Base-by-base conservation (phyloP, 306 rosid species). In the Crataegus laevigata region DNA sequence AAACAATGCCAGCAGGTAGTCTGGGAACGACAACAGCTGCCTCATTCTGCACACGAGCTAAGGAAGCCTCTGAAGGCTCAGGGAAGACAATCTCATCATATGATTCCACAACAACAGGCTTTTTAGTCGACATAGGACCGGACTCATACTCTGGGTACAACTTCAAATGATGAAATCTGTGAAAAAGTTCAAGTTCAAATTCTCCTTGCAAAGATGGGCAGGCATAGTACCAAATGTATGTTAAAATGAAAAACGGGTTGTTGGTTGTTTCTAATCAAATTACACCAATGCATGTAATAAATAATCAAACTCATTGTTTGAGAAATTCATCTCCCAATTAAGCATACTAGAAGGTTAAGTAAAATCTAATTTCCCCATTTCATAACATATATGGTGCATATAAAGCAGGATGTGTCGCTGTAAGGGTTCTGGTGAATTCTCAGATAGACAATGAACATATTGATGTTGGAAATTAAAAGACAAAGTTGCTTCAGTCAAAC, bases 151-250 rank as follows among this genome's bases (percentile, higher is more conserved):
- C 97, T 21, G 91, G 91, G 80, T 91, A 89, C 87, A 91, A 82
- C 85, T 88, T 91, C 89, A 89, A 87, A 82, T 88, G 93, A 84
- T 89, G 97, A 84, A 79, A 89, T 78, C 97, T 91, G 91, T 78
- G 76, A 79, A 84, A 75, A 78, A 73, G 82, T 71, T 36, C 38
- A 65, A 65, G 69, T 34, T 65, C 43, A 36, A 22, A 6, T n/a
- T 40, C 71, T n/a, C 11, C 30, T 40, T 40, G 5, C 54, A 12
- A 8, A 19, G 30, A 67, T 22, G 54, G 69, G 52, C 25, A 22
- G 54, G 26, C 45, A 8, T 21, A 13, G 21, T 67, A 0, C 18
- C 38, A 36, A 15, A 70, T 54, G 28, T 21, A 52, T 32, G 47
- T 12, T 21, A 6, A 54, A 54, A 29, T 10, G 29, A 57, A 58